Evolutionary conservation across 148 eudicot species (phyloP).

Genomic region (Vaccinium corymbosum): DNA sequence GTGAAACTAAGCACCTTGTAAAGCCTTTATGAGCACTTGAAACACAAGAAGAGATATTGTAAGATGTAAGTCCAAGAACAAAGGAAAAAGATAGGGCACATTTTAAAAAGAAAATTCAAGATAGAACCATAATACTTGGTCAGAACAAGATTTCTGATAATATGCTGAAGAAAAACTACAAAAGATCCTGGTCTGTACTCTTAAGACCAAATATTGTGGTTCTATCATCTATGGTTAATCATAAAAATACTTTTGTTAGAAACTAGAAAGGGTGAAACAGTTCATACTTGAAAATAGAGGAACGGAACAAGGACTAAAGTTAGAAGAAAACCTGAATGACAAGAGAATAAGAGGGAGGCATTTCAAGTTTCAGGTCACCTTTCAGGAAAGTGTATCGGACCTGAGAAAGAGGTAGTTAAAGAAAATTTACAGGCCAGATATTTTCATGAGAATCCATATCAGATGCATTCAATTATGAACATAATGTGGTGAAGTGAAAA

Average conservation of each 20-base stretch:
- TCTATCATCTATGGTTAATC: not conserved
- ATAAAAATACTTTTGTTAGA: too few species aligned
- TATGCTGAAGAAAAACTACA: not conserved
- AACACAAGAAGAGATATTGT: not conserved
- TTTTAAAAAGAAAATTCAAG: not conserved
- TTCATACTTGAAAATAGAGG: not conserved
- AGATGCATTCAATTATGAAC: not conserved
- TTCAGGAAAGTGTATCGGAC: constrained; percentile 67
- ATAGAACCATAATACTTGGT: not conserved
- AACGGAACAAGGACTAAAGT: not conserved
- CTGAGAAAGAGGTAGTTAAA: constrained; percentile 30
- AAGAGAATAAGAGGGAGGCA: constrained; percentile 82
- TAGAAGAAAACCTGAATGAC: constrained; percentile 59
- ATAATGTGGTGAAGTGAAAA: not conserved
- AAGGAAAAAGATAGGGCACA: not conserved
- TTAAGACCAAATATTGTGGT: not conserved
- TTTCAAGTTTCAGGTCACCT: constrained; percentile 50
- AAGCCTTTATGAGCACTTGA: not conserved
- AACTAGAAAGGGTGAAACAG: not conserved
- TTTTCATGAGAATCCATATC: constrained; percentile 1
- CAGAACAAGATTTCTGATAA: not conserved
- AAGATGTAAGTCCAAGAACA: not conserved
- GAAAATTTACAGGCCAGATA: not conserved
- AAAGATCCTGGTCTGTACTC: not conserved
- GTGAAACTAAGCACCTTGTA: not conserved